A percentile compares a stretch with the other conserved stretches of the same genome.
These are phyloP conservation scores for Aspergillus wentii DNA, from an alignment of 495 filamentous ascomycete species.

Conservation along the genomic window DNA sequence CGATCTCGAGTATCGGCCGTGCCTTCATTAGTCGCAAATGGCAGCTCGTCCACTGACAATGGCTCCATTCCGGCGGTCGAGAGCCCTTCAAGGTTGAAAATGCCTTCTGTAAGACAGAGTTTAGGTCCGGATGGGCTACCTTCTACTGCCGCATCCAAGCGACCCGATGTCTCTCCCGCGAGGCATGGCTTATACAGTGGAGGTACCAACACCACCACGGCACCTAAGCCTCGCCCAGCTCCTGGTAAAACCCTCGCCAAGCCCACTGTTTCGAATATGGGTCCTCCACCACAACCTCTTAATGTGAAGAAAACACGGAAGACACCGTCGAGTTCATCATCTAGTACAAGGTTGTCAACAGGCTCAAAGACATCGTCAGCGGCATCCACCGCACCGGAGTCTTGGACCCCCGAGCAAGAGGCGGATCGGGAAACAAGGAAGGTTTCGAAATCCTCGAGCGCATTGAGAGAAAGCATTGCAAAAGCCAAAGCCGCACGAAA, in stretches of 20 bases:
- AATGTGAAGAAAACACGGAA: constrained; percentile 45
- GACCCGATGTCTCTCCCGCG: too few species aligned
- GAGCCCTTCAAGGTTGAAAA: constrained; percentile 23
- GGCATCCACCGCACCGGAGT: constrained; percentile 24
- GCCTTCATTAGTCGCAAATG: constrained; percentile 13
- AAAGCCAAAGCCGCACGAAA: constrained; percentile 85
- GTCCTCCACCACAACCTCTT: constrained; percentile 42
- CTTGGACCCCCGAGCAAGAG: constrained; percentile 25
- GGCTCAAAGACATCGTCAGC: constrained; percentile 28
- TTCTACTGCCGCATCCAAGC: too few species aligned
- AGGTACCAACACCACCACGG: constrained; percentile 44
- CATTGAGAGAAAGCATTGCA: constrained; percentile 85
- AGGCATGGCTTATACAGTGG: constrained; percentile 41
- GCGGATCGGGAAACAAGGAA: constrained; percentile 33
- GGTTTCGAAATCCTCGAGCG: constrained; percentile 66
- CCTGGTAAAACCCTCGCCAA: constrained; percentile 51
- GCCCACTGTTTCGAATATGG: constrained; percentile 38
- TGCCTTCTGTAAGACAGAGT: constrained; percentile 18
- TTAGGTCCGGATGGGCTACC: too few species aligned
- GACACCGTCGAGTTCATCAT: constrained; percentile 20
- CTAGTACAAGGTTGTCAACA: constrained; percentile 24
- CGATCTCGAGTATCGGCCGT: constrained; percentile 18
- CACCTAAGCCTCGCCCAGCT: constrained; percentile 50
- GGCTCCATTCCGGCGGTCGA: constrained; percentile 10
- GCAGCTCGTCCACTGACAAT: constrained; percentile 11